phyloP scores from a whole-genome alignment of 176 grass and related monocot genomes.

The Zizania latifolia region DNA sequence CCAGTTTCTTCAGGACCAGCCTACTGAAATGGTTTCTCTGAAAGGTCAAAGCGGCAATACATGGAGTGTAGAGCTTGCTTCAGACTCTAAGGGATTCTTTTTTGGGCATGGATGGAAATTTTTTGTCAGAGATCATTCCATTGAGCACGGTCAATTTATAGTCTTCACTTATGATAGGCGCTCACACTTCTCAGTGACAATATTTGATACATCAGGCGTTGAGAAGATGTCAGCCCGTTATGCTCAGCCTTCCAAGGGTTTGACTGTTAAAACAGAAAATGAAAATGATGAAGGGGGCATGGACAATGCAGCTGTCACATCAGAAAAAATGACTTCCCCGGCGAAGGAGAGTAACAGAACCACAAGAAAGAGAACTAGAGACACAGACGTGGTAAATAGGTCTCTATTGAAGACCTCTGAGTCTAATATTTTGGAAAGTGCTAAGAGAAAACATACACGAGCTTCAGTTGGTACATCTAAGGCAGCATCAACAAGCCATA shows the following conservation, averaged over 20 bases:
- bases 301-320: neutral
- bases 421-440: neutral
- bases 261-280: constrained; percentile 2
- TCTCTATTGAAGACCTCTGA: neutral
- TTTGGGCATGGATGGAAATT: constrained; percentile 66
- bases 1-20: constrained; percentile 37
- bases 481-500: neutral
- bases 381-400: neutral
- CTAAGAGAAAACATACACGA: neutral
- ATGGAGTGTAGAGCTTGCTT: constrained; percentile 48
- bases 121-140: constrained; percentile 58
- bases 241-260: constrained; percentile 13
- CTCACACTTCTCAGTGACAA: constrained; percentile 47
- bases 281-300: constrained; percentile 5
- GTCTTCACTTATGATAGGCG: constrained; percentile 54
- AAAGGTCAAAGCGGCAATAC: constrained; percentile 51
- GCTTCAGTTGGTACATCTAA: neutral
- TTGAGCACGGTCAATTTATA: constrained; percentile 50
- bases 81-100: constrained; percentile 24
- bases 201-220: constrained; percentile 47
- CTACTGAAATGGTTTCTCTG: constrained; percentile 40
- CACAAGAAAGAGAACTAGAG: constrained; percentile 20
- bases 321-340: neutral
- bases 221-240: constrained; percentile 39
- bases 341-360: neutral